These are phyloP conservation scores for Calcarisporium arbuscula DNA, from an alignment of 2,329 filamentous ascomycete species.

Conservation along the genomic window DNA sequence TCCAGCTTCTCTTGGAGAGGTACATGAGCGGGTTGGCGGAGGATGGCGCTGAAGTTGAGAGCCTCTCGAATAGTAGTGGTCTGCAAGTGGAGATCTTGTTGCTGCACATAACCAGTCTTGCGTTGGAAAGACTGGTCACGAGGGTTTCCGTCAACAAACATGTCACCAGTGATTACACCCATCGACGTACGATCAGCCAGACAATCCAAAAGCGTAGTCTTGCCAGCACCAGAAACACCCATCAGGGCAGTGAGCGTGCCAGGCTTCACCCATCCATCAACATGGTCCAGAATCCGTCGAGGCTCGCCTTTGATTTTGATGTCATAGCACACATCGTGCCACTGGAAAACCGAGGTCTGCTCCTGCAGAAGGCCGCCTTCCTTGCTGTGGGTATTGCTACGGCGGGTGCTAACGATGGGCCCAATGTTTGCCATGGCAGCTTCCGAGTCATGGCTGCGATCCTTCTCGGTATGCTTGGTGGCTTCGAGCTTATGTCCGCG, in stretches of 20 bases:
- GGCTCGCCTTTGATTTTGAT: constrained; percentile 71
- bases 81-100: constrained; percentile 82
- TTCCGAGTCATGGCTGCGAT: constrained; percentile 56
- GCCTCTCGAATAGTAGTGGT: constrained; percentile 86
- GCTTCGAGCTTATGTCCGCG: constrained; percentile 58
- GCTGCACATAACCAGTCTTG: constrained; percentile 87
- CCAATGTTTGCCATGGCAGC: constrained; percentile 44
- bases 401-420: constrained; percentile 39
- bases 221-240: constrained; percentile 89
- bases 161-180: constrained; percentile 82
- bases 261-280: constrained; percentile 91
- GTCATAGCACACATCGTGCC: constrained; percentile 74
- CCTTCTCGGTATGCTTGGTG: constrained; percentile 52
- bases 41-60: constrained; percentile 75
- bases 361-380: constrained; percentile 35
- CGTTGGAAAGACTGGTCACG: constrained; percentile 81
- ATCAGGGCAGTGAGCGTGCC: constrained; percentile 85
- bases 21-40: constrained; percentile 75
- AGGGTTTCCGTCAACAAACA: constrained; percentile 59
- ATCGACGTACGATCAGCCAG: constrained; percentile 81
- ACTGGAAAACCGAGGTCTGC: constrained; percentile 77
- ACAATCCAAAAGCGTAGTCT: constrained; percentile 84
- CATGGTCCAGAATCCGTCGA: constrained; percentile 72
- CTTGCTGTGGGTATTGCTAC: constrained; percentile 29
- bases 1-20: constrained; percentile 70